Base-by-base conservation (phyloP, 805 yeast species). In the Candida ponderosae region DNA sequence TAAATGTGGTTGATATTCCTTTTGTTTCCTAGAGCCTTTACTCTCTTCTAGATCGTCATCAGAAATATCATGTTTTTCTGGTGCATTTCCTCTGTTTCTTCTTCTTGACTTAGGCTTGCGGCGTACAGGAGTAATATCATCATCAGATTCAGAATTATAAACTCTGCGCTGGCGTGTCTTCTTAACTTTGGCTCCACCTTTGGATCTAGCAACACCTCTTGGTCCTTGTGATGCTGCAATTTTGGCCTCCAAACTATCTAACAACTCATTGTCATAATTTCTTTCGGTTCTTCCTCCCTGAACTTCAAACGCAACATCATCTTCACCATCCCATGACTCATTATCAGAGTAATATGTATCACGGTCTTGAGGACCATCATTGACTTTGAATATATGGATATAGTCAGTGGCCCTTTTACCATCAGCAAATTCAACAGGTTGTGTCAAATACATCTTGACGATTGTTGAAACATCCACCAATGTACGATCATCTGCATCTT, bases 381-480 rank as follows among this genome's bases (percentile, higher is more conserved):
- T 42, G 9, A 27, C 39, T 4, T 29, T 39, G n/a, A 23, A 30
- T 2, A 40, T 16, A 30, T 16, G 50, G 16, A 65, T 41, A 35
- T 44, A 66, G 41, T 60, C 66, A 16, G 42, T 47, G 2, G 70
- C 71, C 14, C 44, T 43, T 34, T 42, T 46, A 1, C 60, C 65
- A 11, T 50, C 62, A 3, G 51, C 65, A 30, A 68, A 60, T 5
- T 46, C 56, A 16, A 66, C 65, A 6, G 62, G 40, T 33, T 54
- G 56, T 3, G 42, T 38, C 29, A 66, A 45, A 62, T 72, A 75
- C 41, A 63, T 70, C 34, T 61, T 57, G 13, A 78, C 53, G 23
- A 61, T 51, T 6, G 59, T 64, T 14, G 57, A 41, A 6, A 59
- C 60, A 11, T 59, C 62, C 10, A 51, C 50, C 15, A 79, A 42